A percentile compares a stretch with the other conserved stretches of the same genome.
Evolutionary conservation across 129 eudicot species (phyloP).

Genomic region (Flaveria ramosissima): DNA sequence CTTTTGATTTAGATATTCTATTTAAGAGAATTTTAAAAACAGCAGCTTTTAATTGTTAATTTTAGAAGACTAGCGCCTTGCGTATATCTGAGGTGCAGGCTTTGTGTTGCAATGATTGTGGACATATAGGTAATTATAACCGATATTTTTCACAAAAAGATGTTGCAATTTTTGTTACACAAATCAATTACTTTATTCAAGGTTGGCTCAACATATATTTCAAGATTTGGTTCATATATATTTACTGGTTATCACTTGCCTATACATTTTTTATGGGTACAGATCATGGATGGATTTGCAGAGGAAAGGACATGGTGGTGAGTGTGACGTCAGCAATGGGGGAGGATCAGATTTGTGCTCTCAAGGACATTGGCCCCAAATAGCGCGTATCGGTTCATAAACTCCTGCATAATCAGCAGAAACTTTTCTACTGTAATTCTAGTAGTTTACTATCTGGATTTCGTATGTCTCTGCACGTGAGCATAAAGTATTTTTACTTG

Average conservation of each 20-base stretch:
- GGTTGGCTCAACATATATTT: neutral
- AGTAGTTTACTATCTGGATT: too few species aligned
- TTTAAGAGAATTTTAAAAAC: neutral
- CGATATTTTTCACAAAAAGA: neutral
- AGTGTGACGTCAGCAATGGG: conserved; percentile 68
- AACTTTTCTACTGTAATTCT: conserved; percentile 11
- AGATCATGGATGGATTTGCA: conserved; percentile 61
- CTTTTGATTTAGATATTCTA: neutral
- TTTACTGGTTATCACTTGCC: neutral
- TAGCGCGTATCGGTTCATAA: conserved; percentile 11
- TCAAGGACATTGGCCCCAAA: conserved; percentile 55
- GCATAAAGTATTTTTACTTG: conserved; percentile 8
- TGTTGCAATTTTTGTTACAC: neutral
- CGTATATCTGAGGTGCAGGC: neutral
- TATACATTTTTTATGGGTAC: conserved; percentile 5
- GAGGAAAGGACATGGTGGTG: conserved; percentile 59
- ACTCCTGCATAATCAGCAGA: conserved; percentile 22
- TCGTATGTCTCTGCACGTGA: conserved; percentile 18
- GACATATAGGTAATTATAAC: neutral
- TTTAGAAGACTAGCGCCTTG: neutral
- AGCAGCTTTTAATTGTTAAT: neutral
- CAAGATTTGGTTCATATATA: neutral
- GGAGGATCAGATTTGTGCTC: conserved; percentile 63
- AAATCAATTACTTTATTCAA: neutral
- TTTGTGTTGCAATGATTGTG: neutral